Evolutionary conservation across 2,329 filamentous ascomycete genomes (phyloP), one percentile per base, ranked within the genome.

Genomic region (Meredithiella fracta): DNA sequence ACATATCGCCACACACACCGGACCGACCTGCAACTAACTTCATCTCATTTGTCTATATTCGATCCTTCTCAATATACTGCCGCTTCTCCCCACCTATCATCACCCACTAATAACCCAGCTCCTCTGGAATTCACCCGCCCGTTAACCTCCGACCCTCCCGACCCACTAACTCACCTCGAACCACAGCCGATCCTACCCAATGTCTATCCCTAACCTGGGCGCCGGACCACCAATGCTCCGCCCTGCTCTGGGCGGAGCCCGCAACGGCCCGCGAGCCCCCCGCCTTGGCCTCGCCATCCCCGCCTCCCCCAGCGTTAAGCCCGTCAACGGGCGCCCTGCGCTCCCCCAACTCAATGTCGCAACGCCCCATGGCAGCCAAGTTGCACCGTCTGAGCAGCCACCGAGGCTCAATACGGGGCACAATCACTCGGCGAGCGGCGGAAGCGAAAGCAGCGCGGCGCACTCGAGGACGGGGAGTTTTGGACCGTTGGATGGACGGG

Each of bases 271-370:
- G 59, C 77, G 85, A 60, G 75, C 84, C 54, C 88, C 88, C 26
- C 82, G 85, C 63, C 77, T 97, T 58, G 91, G 89, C 47, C 79
- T 97, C 57, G 86, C 90, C 49, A 97, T 97, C 58, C 91, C 91
- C 38, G 82, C 86, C 0, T 94, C 88, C 37, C 86, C 88, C 51
- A 91, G 81, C 69, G 83, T 76, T 60, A 87, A 90, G 67, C 82
- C 90, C 1, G 80, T 92, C 53, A 75, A 73, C 62, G 74, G 64
- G 70, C 65, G 69, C 56, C 68, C 86, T 23, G 72, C 80, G 23
- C 79, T 86, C 26, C 89, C 89, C n/a, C 83, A 83, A 58, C 75
- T 96, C 49, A 85, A 87, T 63, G 76, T 96, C 20, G 86, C 86
- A 15, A 96, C 91, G 1, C 91, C 91, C 2, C 89, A 88, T 83